phyloP scores from a whole-genome alignment of 805 yeast species.

The Starmerella roubikii region DNA sequence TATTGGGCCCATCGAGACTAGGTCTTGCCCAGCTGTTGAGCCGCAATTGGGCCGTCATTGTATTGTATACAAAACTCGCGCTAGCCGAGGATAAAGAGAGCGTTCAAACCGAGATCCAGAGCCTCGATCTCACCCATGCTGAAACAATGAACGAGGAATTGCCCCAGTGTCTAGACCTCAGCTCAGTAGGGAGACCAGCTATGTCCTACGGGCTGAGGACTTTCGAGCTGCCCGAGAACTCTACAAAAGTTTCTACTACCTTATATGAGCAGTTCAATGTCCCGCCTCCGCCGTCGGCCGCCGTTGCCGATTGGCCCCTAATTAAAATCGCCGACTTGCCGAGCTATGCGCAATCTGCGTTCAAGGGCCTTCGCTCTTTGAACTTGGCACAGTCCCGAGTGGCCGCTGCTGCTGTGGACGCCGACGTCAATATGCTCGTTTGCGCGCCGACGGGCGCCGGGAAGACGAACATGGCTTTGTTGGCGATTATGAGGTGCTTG shows the following conservation, averaged over 20 bases:
- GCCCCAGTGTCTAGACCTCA: constrained; percentile 49
- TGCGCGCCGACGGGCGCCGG: constrained; percentile 99
- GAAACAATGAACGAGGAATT: constrained; percentile 21
- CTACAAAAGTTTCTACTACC: constrained; percentile 59
- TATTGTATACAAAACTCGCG: constrained; percentile 41
- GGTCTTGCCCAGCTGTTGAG: constrained; percentile 37
- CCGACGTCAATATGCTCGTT: constrained; percentile 58
- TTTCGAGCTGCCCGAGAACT: constrained; percentile 68
- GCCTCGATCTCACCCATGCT: constrained; percentile 1
- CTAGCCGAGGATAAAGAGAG: constrained; percentile 26
- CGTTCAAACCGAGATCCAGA: constrained; percentile 24
- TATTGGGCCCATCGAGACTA: constrained; percentile 40
- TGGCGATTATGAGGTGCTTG: constrained; percentile 55
- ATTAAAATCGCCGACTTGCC: constrained; percentile 49
- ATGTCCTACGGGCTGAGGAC: constrained; percentile 55
- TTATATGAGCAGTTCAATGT: constrained; percentile 78
- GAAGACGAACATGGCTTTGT: constrained; percentile 90
- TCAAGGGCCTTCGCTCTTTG: constrained; percentile 52
- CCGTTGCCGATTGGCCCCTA: constrained; percentile 27
- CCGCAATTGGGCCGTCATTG: constrained; percentile 38
- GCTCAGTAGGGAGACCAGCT: constrained; percentile 58
- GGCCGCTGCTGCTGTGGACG: constrained; percentile 59
- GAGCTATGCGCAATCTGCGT: constrained; percentile 66
- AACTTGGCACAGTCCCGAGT: constrained; percentile 78
- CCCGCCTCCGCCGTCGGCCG: constrained; percentile 57